phyloP scores from a whole-genome alignment of 2,329 filamentous ascomycete genomes.

The Akanthomyces dipterigenus region DNA sequence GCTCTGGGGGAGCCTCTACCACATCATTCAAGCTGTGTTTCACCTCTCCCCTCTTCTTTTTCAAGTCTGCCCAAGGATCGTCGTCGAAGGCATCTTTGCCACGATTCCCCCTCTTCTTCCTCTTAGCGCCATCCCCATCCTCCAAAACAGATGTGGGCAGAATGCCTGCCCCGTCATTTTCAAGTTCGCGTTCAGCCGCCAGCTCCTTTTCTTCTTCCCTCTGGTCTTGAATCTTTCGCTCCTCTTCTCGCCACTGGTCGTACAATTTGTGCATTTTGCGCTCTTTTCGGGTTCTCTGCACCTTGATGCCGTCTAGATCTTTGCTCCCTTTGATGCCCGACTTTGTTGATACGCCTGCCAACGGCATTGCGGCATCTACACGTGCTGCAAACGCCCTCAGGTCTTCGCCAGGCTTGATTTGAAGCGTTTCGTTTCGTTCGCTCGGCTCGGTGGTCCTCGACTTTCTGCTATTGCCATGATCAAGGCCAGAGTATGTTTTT shows the following conservation, averaged over 20 bases:
- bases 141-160: conserved; percentile 41
- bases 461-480: conserved; percentile 52
- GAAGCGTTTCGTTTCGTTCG: conserved; percentile 40
- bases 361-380: conserved; percentile 76
- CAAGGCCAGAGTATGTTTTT: conserved; percentile 55
- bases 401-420: conserved; percentile 76
- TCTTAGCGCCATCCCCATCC: conserved; percentile 27
- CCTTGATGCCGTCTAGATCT: conserved; percentile 58
- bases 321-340: conserved; percentile 50
- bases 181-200: conserved; percentile 56
- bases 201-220: conserved; percentile 60
- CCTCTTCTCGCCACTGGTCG: conserved; percentile 67
- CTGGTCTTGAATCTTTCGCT: conserved; percentile 54
- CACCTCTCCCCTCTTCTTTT: conserved; percentile 54
- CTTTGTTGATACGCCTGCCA: conserved; percentile 63
- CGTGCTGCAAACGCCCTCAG: conserved; percentile 74
- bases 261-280: conserved; percentile 75
- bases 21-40: conserved; percentile 46
- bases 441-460: conserved; percentile 19
- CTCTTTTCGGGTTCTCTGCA: conserved; percentile 73
- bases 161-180: conserved; percentile 47
- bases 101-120: conserved; percentile 34
- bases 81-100: conserved; percentile 49
- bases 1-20: conserved; percentile 67
- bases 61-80: conserved; percentile 73